Base-by-base conservation (phyloP, 805 yeast species). In the Barnettozyma californica region DNA sequence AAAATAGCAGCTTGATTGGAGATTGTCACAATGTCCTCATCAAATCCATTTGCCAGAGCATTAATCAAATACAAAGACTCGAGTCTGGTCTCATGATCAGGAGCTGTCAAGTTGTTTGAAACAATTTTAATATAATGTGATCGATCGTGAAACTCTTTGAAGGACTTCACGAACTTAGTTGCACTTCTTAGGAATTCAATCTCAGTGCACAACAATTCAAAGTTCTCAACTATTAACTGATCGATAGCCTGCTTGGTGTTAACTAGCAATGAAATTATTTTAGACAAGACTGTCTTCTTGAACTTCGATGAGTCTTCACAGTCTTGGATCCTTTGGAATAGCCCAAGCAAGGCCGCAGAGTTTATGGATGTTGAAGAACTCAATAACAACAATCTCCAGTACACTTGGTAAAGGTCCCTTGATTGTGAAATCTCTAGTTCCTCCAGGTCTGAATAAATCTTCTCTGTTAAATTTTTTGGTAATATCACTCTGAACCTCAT, bases 1-100 rank as follows among this genome's bases (percentile, higher is more conserved):
- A 91, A 77, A 2, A 78, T 58, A 44, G 73, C 66, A 51, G 84
- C 76, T 45, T 76, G 79, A 27, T 71, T 66, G n/a, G 83, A 53
- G 14, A 76, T 55, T 2, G 62, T 61, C 2, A 79, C 73, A 14
- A 69, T 60, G 9, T 67, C 68, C 13, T 52, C 53, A 14, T 61
- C 63, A 5, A 48, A 10, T 6, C 60, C 57, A 29, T 63, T 45
- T 11, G 73, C 54, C 0, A 66, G 58, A 3, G 64, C 61, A 13
- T 33, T 35, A 5, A 84, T 56, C 33, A 81, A 60, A n/a, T 72
- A 66, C n/a, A 83, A 66, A 1, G 91, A 68, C 16, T 61, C 68
- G 34, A 68, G 65, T 56, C 92, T 76, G 9, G 76, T 58, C 3
- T 65, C 66, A 46, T 75, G 80, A 45, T 77, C 74, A 9, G 90